Conservation (phyloP, 345 rosid genomes). For the Hirschfeldia incana region DNA sequence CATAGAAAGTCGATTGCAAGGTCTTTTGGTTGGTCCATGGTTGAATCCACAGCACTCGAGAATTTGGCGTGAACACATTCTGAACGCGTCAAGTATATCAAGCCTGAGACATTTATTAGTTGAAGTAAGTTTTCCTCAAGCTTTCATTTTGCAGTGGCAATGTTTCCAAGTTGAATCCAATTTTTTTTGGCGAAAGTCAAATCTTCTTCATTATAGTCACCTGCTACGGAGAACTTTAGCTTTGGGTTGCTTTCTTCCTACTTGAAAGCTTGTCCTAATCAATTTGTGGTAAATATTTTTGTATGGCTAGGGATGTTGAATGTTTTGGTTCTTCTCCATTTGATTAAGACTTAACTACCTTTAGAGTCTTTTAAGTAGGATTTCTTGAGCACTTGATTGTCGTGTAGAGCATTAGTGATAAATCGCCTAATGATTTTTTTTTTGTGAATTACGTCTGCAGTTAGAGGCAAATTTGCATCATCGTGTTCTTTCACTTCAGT, state of each 20-base stretch:
- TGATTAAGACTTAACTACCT: not conserved
- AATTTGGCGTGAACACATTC: constrained; percentile 62
- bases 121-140: constrained; percentile 48
- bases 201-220: not conserved
- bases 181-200: constrained; percentile 5
- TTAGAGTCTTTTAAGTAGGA: not conserved
- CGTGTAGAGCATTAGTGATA: not conserved
- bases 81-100: constrained; percentile 57
- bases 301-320: not conserved
- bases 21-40: constrained; percentile 94
- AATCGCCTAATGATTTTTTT: not conserved
- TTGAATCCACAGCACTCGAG: constrained; percentile 60
- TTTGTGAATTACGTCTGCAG: constrained; percentile 45
- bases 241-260: constrained; percentile 16
- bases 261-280: constrained; percentile 17
- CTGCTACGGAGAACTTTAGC: constrained; percentile 2
- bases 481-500: constrained; percentile 75
- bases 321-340: not conserved
- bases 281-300: not conserved
- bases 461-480: constrained; percentile 74
- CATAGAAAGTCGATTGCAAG: constrained; percentile 74
- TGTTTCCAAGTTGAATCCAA: constrained; percentile 2
- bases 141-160: constrained; percentile 25
- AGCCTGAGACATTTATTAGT: constrained; percentile 60
- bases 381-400: not conserved